phyloP scores from a whole-genome alignment of 2,329 filamentous ascomycete genomes.

The Akanthomyces lecanii region DNA sequence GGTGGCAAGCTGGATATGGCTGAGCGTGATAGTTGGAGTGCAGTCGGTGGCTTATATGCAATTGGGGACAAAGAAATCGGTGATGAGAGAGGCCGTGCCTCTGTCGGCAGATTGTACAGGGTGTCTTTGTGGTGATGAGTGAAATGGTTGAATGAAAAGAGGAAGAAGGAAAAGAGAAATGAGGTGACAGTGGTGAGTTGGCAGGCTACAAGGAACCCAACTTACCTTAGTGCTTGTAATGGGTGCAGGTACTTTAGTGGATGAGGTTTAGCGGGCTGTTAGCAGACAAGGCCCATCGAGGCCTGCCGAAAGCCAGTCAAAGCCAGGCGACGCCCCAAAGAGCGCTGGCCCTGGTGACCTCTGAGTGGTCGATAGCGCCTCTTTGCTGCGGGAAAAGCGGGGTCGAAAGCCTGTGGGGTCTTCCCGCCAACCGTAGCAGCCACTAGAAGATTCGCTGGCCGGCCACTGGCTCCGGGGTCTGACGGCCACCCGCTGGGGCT shows the following conservation, averaged over 20 bases:
- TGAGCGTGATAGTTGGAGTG: not conserved
- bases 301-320: not conserved
- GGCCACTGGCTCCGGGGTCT: not conserved
- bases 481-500: not conserved
- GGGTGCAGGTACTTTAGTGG: not conserved
- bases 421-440: conserved; percentile 8
- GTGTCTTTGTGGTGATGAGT: conserved; percentile 3
- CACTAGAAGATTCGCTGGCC: conserved; percentile 25
- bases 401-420: not conserved
- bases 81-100: not conserved
- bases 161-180: conserved; percentile 16
- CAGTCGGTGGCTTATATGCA: not conserved
- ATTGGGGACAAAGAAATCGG: not conserved
- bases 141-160: not conserved
- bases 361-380: not conserved
- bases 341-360: not conserved
- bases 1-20: not conserved
- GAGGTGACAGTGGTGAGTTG: conserved; percentile 19
- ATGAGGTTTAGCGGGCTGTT: not conserved
- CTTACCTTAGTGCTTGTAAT: not conserved
- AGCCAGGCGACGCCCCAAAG: not conserved
- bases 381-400: not conserved
- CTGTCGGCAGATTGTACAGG: not conserved
- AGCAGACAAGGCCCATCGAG: not conserved
- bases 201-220: not conserved